These are phyloP conservation scores for Pachyrhizus erosus DNA, from an alignment of 306 rosid species.

Conservation along the genomic window DNA sequence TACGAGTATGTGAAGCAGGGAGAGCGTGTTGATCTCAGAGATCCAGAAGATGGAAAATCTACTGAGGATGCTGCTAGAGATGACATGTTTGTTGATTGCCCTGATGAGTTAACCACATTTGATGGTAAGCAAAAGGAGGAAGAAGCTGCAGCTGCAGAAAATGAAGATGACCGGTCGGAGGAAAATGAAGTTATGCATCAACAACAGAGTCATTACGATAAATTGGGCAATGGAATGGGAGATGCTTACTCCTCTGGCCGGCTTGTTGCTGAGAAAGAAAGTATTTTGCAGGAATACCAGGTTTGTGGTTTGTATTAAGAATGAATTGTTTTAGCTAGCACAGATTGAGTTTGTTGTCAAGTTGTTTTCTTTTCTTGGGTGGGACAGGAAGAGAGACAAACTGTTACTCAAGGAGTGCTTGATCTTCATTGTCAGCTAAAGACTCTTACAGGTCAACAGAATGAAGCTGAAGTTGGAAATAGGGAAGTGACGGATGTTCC, in stretches of 20 bases:
- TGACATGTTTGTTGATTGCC: conserved; percentile 89
- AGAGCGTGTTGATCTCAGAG: conserved; percentile 39
- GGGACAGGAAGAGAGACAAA: conserved; percentile 70
- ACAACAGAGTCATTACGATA: conserved; percentile 37
- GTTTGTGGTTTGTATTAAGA: conserved; percentile 43
- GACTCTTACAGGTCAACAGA: conserved; percentile 51
- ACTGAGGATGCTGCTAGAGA: conserved; percentile 71
- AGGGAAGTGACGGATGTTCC: conserved; percentile 44
- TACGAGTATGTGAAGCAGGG: conserved; percentile 38
- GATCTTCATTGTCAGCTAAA: conserved; percentile 64
- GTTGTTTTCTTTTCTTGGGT: conserved; percentile 3
- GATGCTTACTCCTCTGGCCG: conserved; percentile 35
- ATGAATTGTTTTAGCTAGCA: not conserved
- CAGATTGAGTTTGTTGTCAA: not conserved
- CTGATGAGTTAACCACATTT: conserved; percentile 67
- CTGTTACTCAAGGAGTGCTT: conserved; percentile 54
- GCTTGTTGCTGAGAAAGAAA: conserved; percentile 59
- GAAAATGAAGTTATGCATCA: conserved; percentile 37
- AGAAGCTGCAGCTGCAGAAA: conserved; percentile 41
- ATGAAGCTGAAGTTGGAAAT: conserved; percentile 40
- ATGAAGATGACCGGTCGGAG: conserved; percentile 50
- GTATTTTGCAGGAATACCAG: conserved; percentile 46
- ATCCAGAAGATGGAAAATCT: conserved; percentile 51
- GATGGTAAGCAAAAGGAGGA: conserved; percentile 59
- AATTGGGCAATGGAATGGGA: conserved; percentile 43